These are phyloP conservation scores for Curvularia verruculosa DNA, from an alignment of 2,329 filamentous ascomycete species.

Conservation along the genomic window DNA sequence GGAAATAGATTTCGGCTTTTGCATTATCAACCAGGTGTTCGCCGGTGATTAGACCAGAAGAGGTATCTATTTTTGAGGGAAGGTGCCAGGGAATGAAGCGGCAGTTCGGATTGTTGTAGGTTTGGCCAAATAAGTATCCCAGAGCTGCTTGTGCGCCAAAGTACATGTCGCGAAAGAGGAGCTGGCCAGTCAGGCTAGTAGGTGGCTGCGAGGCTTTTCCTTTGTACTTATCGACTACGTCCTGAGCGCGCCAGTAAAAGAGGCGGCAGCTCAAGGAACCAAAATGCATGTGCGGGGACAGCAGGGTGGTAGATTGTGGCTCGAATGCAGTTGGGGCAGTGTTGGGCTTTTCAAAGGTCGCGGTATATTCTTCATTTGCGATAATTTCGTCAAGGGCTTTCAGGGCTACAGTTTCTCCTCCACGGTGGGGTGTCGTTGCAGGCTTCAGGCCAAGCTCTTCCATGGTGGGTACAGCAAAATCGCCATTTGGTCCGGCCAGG, in stretches of 20 bases:
- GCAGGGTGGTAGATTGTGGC: conserved; percentile 73
- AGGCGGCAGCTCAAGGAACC: conserved; percentile 72
- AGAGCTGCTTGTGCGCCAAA: conserved; percentile 76
- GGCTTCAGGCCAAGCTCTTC: conserved; percentile 68
- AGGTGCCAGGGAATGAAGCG: conserved; percentile 83
- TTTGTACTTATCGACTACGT: conserved; percentile 64
- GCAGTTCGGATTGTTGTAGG: conserved; percentile 67
- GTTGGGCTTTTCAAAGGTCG: conserved; percentile 76
- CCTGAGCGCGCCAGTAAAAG: conserved; percentile 74
- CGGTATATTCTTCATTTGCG: conserved; percentile 68
- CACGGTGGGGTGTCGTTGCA: conserved; percentile 70
- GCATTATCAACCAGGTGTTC: conserved; percentile 68
- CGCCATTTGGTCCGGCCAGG: conserved; percentile 69
- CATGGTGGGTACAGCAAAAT: conserved; percentile 74
- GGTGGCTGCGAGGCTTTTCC: conserved; percentile 65
- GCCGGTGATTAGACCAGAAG: conserved; percentile 59
- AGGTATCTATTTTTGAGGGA: conserved; percentile 62
- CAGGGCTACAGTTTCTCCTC: conserved; percentile 72
- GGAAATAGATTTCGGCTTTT: conserved; percentile 69
- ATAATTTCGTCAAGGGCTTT: conserved; percentile 64
- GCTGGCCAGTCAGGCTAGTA: conserved; percentile 72
- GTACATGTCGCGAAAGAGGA: conserved; percentile 84
- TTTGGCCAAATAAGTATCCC: conserved; percentile 68
- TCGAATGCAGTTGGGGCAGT: conserved; percentile 76
- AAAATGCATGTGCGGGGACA: conserved; percentile 77